Conservation (phyloP, 768 basidiomycete genomes). For the Sarcodon sp. region DNA sequence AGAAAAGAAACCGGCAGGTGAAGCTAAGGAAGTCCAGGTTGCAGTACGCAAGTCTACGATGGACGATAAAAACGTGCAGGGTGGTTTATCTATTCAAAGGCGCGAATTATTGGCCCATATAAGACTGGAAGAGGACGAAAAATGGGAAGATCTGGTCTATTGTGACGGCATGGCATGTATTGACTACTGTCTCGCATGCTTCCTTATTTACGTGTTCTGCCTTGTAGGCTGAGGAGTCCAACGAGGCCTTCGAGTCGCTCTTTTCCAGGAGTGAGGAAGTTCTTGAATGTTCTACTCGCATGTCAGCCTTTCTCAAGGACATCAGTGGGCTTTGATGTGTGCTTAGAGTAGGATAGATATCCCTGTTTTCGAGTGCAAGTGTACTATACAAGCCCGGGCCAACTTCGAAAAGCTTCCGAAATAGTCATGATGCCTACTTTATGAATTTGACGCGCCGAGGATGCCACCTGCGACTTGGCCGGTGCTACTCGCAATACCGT, state of each 20-base stretch:
- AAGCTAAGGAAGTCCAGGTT: constrained; percentile 68
- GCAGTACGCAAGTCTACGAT: constrained; percentile 44
- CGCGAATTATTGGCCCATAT: constrained; percentile 71
- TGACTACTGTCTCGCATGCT: not conserved
- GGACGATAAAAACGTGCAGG: constrained; percentile 51
- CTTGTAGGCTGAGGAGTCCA: constrained; percentile 44
- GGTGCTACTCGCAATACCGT: too few relatives aligned
- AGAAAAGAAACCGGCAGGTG: constrained; percentile 39
- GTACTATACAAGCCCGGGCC: too few relatives aligned
- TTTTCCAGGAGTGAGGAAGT: constrained; percentile 39
- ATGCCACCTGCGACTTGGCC: too few relatives aligned
- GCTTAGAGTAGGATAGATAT: not conserved
- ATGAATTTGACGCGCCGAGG: too few relatives aligned
- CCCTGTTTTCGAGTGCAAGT: not conserved
- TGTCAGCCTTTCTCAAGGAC: constrained; percentile 6
- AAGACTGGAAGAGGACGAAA: constrained; percentile 65
- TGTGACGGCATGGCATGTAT: constrained; percentile 47
- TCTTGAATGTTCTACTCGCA: constrained; percentile 5
- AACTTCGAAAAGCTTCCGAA: too few relatives aligned
- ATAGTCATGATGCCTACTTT: too few relatives aligned
- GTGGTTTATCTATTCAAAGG: constrained; percentile 55
- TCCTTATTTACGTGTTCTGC: not conserved
- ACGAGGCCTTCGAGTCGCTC: constrained; percentile 41
- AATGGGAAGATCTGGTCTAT: constrained; percentile 59
- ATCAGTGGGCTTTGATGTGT: constrained; percentile 36